Percentiles rank a stretch among this genome's conserved stretches.
Evolutionary conservation across 2,329 filamentous ascomycete genomes (phyloP).

Genomic region (Ophiostoma himal-ulmi): DNA sequence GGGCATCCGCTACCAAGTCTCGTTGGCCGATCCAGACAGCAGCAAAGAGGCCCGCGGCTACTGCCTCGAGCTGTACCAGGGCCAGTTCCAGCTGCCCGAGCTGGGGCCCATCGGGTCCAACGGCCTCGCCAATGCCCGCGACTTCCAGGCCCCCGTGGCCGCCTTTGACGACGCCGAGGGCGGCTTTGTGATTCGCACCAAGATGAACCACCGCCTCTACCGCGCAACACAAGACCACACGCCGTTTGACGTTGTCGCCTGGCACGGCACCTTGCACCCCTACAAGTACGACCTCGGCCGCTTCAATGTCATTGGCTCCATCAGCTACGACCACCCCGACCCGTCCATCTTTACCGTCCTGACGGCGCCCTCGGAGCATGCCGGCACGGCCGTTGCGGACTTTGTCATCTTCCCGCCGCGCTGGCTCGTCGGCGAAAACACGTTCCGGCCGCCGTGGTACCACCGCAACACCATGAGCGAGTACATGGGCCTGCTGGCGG

Average conservation of each 20-base stretch:
- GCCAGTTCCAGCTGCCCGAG: slow-evolving; percentile 65
- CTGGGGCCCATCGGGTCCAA: slow-evolving; percentile 69
- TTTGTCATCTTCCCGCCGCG: slow-evolving; percentile 68
- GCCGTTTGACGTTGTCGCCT: slow-evolving; percentile 73
- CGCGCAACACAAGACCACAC: slow-evolving; percentile 58
- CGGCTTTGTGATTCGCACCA: slow-evolving; percentile 50
- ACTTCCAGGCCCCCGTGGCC: slow-evolving; percentile 69
- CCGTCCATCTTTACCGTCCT: slow-evolving; percentile 71
- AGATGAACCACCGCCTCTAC: slow-evolving; percentile 64
- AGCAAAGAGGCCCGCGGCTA: slow-evolving; percentile 57
- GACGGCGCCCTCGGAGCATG: slow-evolving; percentile 53
- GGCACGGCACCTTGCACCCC: slow-evolving; percentile 75
- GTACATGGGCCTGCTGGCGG: slow-evolving; percentile 56
- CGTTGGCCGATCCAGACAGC: slow-evolving; percentile 37
- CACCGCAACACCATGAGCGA: slow-evolving; percentile 64
- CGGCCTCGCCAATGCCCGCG: slow-evolving; percentile 66
- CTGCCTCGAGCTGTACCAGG: slow-evolving; percentile 67
- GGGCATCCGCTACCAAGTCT: slow-evolving; percentile 67
- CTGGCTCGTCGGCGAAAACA: slow-evolving; percentile 64
- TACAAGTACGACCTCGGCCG: slow-evolving; percentile 77
- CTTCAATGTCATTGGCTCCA: slow-evolving; percentile 67
- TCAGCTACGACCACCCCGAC: slow-evolving; percentile 72
- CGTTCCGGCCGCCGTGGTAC: slow-evolving; percentile 67
- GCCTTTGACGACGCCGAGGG: slow-evolving; percentile 57
- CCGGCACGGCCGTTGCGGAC: slow-evolving; percentile 61